Conservation (phyloP, 805 yeast genomes). For the Saturnispora mendoncae region DNA sequence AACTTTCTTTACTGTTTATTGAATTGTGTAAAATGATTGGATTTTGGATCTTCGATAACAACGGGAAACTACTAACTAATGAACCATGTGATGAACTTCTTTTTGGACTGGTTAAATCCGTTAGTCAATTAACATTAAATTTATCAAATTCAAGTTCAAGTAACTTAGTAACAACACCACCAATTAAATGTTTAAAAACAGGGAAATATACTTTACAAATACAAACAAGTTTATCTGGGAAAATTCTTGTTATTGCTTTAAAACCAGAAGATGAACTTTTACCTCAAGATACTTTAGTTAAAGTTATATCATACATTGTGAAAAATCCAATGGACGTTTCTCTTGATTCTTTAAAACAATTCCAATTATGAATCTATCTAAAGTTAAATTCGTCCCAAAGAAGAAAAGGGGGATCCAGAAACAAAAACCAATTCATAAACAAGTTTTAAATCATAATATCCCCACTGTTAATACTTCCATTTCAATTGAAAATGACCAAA, state of each 20-base stretch:
- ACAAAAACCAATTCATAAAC: too few relatives aligned
- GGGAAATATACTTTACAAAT: slow-evolving; percentile 9
- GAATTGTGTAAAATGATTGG: slow-evolving; percentile 1
- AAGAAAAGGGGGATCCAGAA: background rate
- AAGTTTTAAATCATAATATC: too few relatives aligned
- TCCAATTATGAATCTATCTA: slow-evolving; percentile 4
- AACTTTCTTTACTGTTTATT: background rate
- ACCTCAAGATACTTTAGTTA: slow-evolving; percentile 1
- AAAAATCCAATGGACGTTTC: slow-evolving; percentile 10
- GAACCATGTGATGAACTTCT: slow-evolving; percentile 6
- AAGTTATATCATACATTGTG: background rate
- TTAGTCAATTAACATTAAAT: background rate
- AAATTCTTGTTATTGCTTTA: slow-evolving; percentile 4
- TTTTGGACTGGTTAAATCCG: slow-evolving; percentile 7
- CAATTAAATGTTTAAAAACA: slow-evolving; percentile 2
- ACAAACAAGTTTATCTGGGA: slow-evolving; percentile 5
- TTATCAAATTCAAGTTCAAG: background rate
- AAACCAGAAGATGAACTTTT: slow-evolving; percentile 1
- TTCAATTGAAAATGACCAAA: background rate
- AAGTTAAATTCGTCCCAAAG: slow-evolving; percentile 5
- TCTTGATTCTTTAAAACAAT: slow-evolving; percentile 5
- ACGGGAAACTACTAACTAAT: slow-evolving; percentile 1
- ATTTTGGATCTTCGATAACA: slow-evolving; percentile 6
- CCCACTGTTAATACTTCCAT: too few relatives aligned
- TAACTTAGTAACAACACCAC: background rate